A percentile compares a stretch with the other conserved stretches of the same genome.
phyloP scores from a whole-genome alignment of 2,329 filamentous ascomycete genomes.

The Orbilia ellipsospora region DNA sequence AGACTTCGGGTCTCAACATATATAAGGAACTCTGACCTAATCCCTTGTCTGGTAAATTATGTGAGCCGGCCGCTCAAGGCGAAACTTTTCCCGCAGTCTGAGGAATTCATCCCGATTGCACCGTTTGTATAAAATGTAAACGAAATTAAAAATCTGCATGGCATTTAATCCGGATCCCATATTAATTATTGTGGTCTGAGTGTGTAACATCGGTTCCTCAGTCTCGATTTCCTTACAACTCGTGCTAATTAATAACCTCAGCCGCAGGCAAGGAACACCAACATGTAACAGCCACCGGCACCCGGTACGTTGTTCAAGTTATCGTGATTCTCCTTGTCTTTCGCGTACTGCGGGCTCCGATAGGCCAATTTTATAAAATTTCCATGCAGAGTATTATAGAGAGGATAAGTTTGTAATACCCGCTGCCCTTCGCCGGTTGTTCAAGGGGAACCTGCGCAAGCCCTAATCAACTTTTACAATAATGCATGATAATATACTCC shows the following conservation, averaged over 20 bases:
- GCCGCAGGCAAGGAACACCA: slow-evolving; percentile 24
- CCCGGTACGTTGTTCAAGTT: slow-evolving; percentile 9
- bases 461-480: too few relatives aligned
- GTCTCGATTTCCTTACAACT: neutral
- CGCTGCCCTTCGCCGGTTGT: too few relatives aligned
- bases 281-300: slow-evolving; percentile 6
- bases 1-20: too few relatives aligned
- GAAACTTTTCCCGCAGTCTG: neutral
- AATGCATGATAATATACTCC: too few relatives aligned
- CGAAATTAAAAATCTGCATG: neutral
- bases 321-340: neutral
- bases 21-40: too few relatives aligned
- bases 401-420: too few relatives aligned
- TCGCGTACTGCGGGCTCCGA: slow-evolving; percentile 29
- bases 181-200: too few relatives aligned
- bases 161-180: neutral
- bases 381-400: too few relatives aligned
- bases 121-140: neutral
- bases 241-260: slow-evolving; percentile 12
- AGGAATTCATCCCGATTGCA: slow-evolving; percentile 4
- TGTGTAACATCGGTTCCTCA: neutral
- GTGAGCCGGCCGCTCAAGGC: neutral
- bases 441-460: too few relatives aligned
- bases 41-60: too few relatives aligned
- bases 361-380: slow-evolving; percentile 4